Conservation (phyloP, 169 alveolate species). For the Theileria annulata region DNA sequence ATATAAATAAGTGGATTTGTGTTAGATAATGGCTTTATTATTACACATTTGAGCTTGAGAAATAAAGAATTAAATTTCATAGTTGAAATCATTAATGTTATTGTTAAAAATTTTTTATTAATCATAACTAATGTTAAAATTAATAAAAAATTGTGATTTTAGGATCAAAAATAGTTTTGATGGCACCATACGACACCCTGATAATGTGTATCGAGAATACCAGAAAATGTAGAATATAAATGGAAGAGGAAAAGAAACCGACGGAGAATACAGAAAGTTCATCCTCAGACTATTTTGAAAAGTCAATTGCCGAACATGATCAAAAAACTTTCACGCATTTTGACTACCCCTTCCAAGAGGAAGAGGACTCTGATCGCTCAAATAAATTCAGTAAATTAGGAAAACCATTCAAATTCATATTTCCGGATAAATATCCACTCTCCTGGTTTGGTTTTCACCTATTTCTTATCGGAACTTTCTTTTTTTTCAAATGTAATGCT, state of each 20-base stretch:
- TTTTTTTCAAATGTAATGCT: conserved; percentile 38
- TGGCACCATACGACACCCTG: conserved; percentile 18
- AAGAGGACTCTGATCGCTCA: conserved; percentile 8
- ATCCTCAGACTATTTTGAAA: conserved; percentile 8
- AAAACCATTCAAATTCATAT: conserved; percentile 7
- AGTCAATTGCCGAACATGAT: conserved; percentile 29
- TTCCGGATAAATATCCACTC: conserved; percentile 57
- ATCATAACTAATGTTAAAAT: background rate
- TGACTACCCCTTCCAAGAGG: conserved; percentile 22
- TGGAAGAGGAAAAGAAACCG: conserved; percentile 16
- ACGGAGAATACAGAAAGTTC: background rate
- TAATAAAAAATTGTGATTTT: background rate
- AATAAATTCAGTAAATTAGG: background rate
- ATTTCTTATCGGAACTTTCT: conserved; percentile 30
- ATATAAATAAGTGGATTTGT: background rate
- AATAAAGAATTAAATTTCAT: background rate
- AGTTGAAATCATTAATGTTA: background rate
- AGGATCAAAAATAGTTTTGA: background rate
- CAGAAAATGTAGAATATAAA: conserved; percentile 9
- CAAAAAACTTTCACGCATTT: conserved; percentile 16
- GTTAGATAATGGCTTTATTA: background rate
- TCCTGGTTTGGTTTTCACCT: conserved; percentile 48
- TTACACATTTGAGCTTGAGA: background rate
- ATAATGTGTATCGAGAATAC: background rate
- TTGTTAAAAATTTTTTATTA: background rate